A percentile compares a stretch with the other conserved stretches of the same genome.
These are phyloP conservation scores for Agrocybe pediades DNA, from an alignment of 768 basidiomycete species.

Conservation along the genomic window DNA sequence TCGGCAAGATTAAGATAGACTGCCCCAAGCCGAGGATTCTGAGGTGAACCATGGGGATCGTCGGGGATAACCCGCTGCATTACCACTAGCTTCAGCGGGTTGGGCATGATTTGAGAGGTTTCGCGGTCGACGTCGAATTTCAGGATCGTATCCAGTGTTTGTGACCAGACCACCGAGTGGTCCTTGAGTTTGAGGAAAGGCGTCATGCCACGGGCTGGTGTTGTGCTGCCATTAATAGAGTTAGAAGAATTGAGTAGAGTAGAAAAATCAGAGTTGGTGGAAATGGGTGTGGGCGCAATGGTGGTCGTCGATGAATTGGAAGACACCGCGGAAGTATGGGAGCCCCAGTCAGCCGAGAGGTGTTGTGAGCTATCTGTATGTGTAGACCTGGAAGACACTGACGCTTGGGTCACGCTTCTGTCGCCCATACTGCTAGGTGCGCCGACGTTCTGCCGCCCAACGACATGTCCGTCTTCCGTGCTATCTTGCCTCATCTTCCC, in stretches of 20 bases:
- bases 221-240: constrained; percentile 13
- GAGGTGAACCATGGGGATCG: constrained; percentile 52
- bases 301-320: constrained; percentile 13
- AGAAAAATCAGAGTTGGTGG: constrained; percentile 5
- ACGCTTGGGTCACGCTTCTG: constrained; percentile 8
- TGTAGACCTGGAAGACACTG: constrained; percentile 22
- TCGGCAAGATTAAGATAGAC: constrained; percentile 75
- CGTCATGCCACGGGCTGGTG: constrained; percentile 62
- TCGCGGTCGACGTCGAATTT: constrained; percentile 61
- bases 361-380: constrained; percentile 15
- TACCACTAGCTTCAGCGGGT: constrained; percentile 66
- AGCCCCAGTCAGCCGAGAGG: constrained; percentile 17
- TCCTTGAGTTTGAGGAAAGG: constrained; percentile 59
- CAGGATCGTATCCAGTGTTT: constrained; percentile 55
- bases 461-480: constrained; percentile 2
- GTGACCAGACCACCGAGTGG: constrained; percentile 66
- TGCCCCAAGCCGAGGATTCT: constrained; percentile 63
- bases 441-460: constrained; percentile 10
- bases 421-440: neutral
- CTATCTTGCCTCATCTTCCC: constrained; percentile 24
- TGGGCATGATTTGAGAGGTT: constrained; percentile 51
- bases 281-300: constrained; percentile 5
- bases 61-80: constrained; percentile 60
- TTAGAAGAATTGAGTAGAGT: constrained; percentile 1
- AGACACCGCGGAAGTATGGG: constrained; percentile 12